phyloP scores from a whole-genome alignment of 495 filamentous ascomycete species.

The Annulohypoxylon nitens region DNA sequence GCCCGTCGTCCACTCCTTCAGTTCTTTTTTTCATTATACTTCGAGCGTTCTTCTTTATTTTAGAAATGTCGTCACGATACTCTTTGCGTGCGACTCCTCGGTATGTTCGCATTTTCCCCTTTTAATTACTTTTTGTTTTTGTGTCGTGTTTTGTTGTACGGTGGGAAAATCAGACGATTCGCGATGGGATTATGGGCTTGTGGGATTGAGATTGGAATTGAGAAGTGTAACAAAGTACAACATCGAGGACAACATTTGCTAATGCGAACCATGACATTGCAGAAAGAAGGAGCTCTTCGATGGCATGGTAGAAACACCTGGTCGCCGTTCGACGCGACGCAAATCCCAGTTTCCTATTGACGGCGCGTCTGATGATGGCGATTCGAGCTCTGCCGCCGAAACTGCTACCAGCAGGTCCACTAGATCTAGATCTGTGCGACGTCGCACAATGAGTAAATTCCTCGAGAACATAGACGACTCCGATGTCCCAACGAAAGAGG shows the following conservation, averaged over 20 bases:
- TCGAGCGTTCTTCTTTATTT: conserved; percentile 16
- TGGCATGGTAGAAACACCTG: conserved; percentile 65
- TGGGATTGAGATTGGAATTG: not conserved
- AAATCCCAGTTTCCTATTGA: conserved; percentile 56
- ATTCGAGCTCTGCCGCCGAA: conserved; percentile 60
- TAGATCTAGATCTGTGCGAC: conserved; percentile 48
- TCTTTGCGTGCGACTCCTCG: conserved; percentile 52
- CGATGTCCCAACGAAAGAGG: conserved; percentile 48
- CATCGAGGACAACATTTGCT: not conserved
- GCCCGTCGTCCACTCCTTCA: conserved; percentile 45
- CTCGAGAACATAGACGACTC: conserved; percentile 60
- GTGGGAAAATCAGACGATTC: not conserved
- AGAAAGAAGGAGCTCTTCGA: conserved; percentile 67
- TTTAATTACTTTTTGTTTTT: not conserved
- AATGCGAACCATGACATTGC: not conserved
- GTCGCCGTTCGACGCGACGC: conserved; percentile 55
- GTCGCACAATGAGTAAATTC: conserved; percentile 59
- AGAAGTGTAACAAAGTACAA: not conserved
- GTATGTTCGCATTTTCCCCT: conserved; percentile 34
- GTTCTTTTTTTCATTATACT: not conserved
- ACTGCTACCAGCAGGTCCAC: conserved; percentile 38
- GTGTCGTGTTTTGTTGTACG: conserved; percentile 4
- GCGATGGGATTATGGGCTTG: not conserved
- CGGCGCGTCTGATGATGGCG: conserved; percentile 58
- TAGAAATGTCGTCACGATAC: conserved; percentile 49